Evolutionary conservation across 345 rosid genomes (phyloP).

Genomic region (Brassica carinata): DNA sequence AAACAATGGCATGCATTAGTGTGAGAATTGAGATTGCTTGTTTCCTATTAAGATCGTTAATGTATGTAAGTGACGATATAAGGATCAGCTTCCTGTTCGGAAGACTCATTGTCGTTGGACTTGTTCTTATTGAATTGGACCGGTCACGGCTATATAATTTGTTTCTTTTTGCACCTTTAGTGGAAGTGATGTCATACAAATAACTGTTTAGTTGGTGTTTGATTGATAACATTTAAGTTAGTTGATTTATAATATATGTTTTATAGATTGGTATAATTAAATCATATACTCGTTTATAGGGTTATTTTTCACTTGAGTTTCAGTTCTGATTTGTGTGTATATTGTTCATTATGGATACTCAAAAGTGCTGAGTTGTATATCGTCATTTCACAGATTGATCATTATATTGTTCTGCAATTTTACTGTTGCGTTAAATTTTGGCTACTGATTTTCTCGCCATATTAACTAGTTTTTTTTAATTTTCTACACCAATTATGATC

Average conservation of each 20-base stretch:
- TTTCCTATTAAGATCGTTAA: slow-evolving; percentile 63
- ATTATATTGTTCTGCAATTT: too few relatives aligned
- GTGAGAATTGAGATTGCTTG: slow-evolving; percentile 44
- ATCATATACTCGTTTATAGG: too few relatives aligned
- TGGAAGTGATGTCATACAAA: neutral
- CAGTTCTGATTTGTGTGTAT: too few relatives aligned
- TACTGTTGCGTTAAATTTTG: too few relatives aligned
- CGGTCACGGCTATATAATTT: slow-evolving; percentile 4
- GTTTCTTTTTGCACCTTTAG: slow-evolving; percentile 2
- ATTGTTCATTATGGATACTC: too few relatives aligned
- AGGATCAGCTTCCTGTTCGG: slow-evolving; percentile 29
- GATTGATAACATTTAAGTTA: slow-evolving; percentile 20
- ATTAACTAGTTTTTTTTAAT: neutral
- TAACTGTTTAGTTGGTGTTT: slow-evolving; percentile 16
- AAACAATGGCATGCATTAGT: slow-evolving; percentile 42
- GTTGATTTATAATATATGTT: neutral
- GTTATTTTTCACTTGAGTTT: too few relatives aligned
- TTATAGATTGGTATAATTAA: too few relatives aligned
- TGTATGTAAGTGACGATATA: slow-evolving; percentile 37
- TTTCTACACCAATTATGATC: neutral
- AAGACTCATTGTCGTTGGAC: slow-evolving; percentile 15
- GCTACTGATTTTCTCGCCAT: neutral
- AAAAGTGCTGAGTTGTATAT: too few relatives aligned
- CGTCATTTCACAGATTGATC: too few relatives aligned
- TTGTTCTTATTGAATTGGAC: slow-evolving; percentile 33